These are phyloP conservation scores for Gastrolobium villosum DNA, from an alignment of 306 rosid genomes.

Conservation along the genomic window DNA sequence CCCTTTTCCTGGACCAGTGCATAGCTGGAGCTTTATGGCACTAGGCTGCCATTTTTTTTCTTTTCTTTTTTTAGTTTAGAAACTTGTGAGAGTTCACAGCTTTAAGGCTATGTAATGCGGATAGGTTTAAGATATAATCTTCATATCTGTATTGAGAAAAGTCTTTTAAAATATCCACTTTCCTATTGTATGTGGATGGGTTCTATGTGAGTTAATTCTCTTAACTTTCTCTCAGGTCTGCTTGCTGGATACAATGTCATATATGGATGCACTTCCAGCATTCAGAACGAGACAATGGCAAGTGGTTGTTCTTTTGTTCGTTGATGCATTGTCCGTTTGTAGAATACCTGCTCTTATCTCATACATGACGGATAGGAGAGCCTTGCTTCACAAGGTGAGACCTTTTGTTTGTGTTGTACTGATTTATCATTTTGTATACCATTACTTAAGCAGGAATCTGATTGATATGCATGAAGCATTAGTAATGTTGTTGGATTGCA, in stretches of 20 bases:
- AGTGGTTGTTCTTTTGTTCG: slow-evolving; percentile 75
- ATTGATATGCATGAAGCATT: slow-evolving; percentile 14
- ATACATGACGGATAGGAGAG: slow-evolving; percentile 71
- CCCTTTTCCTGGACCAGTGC: slow-evolving; percentile 1
- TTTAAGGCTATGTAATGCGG: slow-evolving; percentile 23
- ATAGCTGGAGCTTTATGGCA: slow-evolving; percentile 11
- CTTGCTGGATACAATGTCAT: slow-evolving; percentile 91
- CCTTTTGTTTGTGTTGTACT: not conserved
- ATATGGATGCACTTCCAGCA: slow-evolving; percentile 83
- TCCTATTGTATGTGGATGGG: slow-evolving; percentile 27
- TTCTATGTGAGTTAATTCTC: slow-evolving; percentile 32
- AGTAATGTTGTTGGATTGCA: not conserved
- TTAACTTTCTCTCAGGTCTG: slow-evolving; percentile 60
- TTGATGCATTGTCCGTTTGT: slow-evolving; percentile 86
- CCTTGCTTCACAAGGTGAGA: slow-evolving; percentile 73
- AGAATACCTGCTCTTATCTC: slow-evolving; percentile 77
- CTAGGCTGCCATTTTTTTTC: not conserved
- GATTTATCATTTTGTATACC: slow-evolving; percentile 26
- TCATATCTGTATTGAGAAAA: slow-evolving; percentile 18
- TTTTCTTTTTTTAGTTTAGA: not conserved
- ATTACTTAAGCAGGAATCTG: slow-evolving; percentile 10
- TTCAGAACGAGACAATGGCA: slow-evolving; percentile 93
- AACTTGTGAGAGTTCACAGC: slow-evolving; percentile 7
- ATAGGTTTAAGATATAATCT: slow-evolving; percentile 25
- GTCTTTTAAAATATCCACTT: slow-evolving; percentile 20